phyloP scores from a whole-genome alignment of 345 rosid species.

The Eucalyptus curtisii region DNA sequence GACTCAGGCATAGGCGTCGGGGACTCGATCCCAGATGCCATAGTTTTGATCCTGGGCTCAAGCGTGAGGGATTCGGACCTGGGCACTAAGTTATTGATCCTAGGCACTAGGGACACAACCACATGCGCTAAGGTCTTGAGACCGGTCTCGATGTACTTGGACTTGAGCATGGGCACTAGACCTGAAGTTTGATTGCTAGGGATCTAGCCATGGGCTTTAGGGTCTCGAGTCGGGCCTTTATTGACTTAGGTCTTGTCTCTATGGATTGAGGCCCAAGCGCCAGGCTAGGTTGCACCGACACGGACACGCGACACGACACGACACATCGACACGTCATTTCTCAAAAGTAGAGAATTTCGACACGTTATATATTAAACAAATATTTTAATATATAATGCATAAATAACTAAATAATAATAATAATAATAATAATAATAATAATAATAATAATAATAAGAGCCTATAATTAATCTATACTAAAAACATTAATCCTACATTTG shows the following conservation, averaged over 20 bases:
- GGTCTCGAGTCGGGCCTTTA: not conserved
- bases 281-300: no score
- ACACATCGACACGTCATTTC: no score
- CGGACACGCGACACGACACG: no score
- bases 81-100: not conserved
- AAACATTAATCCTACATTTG: no score
- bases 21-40: not conserved
- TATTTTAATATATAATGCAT: no score
- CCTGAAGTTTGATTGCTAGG: not conserved
- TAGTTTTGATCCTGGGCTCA: accelerated
- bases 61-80: not conserved
- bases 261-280: not conserved
- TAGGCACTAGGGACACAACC: not conserved
- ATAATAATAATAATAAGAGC: no score
- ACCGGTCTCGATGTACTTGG: not conserved
- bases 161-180: not conserved
- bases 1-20: accelerated
- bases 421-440: no score
- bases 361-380: no score
- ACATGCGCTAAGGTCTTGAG: not conserved
- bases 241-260: not conserved
- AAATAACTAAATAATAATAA: no score
- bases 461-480: no score
- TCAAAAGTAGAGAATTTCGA: no score
- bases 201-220: not conserved